Conservation (phyloP, 306 rosid genomes). For the Phaseolus lunatus region DNA sequence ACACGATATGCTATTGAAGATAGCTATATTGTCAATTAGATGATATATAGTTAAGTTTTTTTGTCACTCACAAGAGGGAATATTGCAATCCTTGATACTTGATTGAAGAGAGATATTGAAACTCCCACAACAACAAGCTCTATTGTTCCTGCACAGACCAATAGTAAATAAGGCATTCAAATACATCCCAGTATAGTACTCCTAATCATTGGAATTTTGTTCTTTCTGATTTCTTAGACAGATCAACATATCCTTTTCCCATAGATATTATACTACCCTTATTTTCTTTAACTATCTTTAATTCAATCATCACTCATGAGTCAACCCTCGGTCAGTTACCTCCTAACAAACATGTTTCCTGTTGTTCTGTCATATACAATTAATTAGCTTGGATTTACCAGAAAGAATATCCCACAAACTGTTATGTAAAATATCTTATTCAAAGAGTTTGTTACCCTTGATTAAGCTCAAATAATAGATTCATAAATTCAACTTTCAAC, state of each 20-base stretch:
- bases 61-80: conserved; percentile 95
- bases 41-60: too few relatives aligned
- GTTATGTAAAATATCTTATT: neutral
- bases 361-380: neutral
- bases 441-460: conserved; percentile 50
- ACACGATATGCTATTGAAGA: too few relatives aligned
- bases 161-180: conserved; percentile 27
- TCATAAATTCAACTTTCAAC: conserved; percentile 67
- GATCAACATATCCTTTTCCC: conserved; percentile 1
- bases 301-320: conserved; percentile 18
- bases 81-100: conserved; percentile 86
- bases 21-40: too few relatives aligned
- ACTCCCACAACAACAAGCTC: conserved; percentile 99
- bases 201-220: neutral
- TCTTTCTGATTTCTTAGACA: neutral
- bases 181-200: neutral
- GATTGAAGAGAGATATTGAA: conserved; percentile 94
- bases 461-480: conserved; percentile 59
- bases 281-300: neutral
- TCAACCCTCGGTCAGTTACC: neutral
- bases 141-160: conserved; percentile 67
- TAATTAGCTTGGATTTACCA: too few relatives aligned
- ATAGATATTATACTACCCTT: neutral
- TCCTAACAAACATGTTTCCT: neutral
- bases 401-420: too few relatives aligned